Base-by-base conservation (phyloP, 2,329 filamentous ascomycete species). In the Lasiodiplodia hormozganensis region DNA sequence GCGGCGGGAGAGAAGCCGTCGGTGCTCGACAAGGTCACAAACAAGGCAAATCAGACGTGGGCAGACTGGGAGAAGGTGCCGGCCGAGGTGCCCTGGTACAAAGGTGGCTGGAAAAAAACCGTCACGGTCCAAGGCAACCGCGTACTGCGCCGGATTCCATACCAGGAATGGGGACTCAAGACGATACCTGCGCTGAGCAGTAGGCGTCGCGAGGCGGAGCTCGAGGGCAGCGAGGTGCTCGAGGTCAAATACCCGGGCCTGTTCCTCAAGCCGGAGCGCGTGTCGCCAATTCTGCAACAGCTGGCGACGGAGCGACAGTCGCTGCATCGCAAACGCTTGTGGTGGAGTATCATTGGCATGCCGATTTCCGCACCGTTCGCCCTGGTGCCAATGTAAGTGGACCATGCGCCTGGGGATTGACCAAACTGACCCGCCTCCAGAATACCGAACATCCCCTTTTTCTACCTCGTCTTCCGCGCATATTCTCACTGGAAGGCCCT, bases 131-230 rank as follows among this genome's bases (percentile, higher is more conserved):
- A 95, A 79, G 96, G 96, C 68, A 97, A 99, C 81, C 84, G 89
- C 60, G 89, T 93, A 18, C 88, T 99, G 70, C 90, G 92, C 74
- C 89, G 93, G 71, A 97, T 99, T 75, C 92, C 96, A 2, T 97
- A 92, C 78, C 92, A 98, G 81, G 96, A 99, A 90, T 99, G 96
- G 96, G 94, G 93, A 0, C 85, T 99, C 73, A 98, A 98, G 83
- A 97, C 93, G 43, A 90, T 99, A 65, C 96, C 96, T 54, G 90
- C 94, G 25, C 84, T 97, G 73, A 93, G 89, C 52, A 83, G 88
- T 68, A 86, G 88, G 72, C 86, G 89, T 69, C 86, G 87, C 73
- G 83, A 87, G 60, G 89, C 92, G 65, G 88, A 92, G 73, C 75
- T 89, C 25, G 79, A 88, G 65, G 88, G 87, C 47, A 85, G 86